Evolutionary conservation across 1,284 basidiomycete genomes (phyloP), one percentile per base, ranked within the genome.

Genomic region (Pterula multifida): DNA sequence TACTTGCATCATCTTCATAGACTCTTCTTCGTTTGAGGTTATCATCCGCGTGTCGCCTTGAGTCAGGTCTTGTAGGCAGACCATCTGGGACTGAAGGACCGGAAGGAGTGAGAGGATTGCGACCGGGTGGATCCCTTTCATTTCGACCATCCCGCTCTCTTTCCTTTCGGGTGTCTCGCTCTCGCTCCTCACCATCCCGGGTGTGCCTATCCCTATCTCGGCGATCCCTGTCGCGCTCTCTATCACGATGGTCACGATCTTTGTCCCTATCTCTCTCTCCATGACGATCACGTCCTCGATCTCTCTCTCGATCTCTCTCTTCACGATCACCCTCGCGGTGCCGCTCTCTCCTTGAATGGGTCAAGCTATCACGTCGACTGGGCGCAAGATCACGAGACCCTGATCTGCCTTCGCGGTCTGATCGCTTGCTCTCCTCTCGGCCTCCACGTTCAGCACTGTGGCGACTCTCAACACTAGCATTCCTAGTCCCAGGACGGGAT

Each of bases 381-480:
- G 64, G 60, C 54, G 60, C 63, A 50, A 56, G 64, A 49, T 64
- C 58, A 48, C 67, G 56, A 35, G 72, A 68, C 19, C 74, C 70
- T 22, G 58, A 52, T n/a, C 79, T 75, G 55, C 71, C 54, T 24
- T 71, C 71, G 36, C 68, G 70, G 22, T 81, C 79, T 15, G 60
- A 51, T 21, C 71, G 66, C n/a, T 60, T 56, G 28, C 69, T 65
- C 28, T 70, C 67, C 15, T 76, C 76, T 4, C 63, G 64, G 50
- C 64, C 60, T 45, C 68, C 60, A 39, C 81, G 77, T 28, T 76
- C 80, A 22, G 75, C 79, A 58, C 85, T 88, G 12, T 72, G 68
- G 35, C 82, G 79, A 57, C 85, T 88, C 52, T 88, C 86, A 35
- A 69, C 63, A 56, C 85, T 89, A 36, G 73, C 69, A 53, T 84